phyloP scores from a whole-genome alignment of 1,284 basidiomycete species.

The Trichosporon sp. region DNA sequence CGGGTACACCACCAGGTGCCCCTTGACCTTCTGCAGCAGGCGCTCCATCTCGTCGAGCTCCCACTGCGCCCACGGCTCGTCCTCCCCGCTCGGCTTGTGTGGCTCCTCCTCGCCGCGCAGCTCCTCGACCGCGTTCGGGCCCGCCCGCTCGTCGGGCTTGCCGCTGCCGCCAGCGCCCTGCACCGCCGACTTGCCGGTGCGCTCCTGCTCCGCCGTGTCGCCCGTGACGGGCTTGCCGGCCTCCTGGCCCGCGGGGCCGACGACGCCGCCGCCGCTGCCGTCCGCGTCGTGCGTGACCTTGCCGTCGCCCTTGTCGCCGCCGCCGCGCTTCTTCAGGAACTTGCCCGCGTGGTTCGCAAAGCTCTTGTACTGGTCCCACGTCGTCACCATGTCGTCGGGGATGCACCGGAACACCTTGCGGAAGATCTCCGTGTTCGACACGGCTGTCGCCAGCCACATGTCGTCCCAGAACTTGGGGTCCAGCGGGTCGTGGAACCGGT shows the following conservation, averaged over 20 bases:
- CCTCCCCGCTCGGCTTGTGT: slow-evolving; percentile 52
- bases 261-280: slow-evolving; percentile 49
- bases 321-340: slow-evolving; percentile 50
- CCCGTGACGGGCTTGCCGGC: slow-evolving; percentile 9
- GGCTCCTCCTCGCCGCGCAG: slow-evolving; percentile 18
- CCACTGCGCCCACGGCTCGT: slow-evolving; percentile 70
- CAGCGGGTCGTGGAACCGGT: slow-evolving; percentile 81
- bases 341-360: slow-evolving; percentile 70
- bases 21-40: slow-evolving; percentile 66
- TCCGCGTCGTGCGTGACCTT: slow-evolving; percentile 50
- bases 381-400: slow-evolving; percentile 83
- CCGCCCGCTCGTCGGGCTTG: not conserved
- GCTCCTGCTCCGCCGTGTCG: not conserved
- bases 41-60: slow-evolving; percentile 85
- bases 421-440: slow-evolving; percentile 87
- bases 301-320: slow-evolving; percentile 34
- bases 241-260: slow-evolving; percentile 35
- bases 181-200: not conserved
- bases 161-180: not conserved
- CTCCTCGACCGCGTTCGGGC: slow-evolving; percentile 8
- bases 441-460: slow-evolving; percentile 77
- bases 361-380: slow-evolving; percentile 92
- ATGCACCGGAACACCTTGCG: slow-evolving; percentile 87
- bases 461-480: slow-evolving; percentile 80
- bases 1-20: slow-evolving; percentile 82